A percentile compares a stretch with the other conserved stretches of the same genome.
phyloP scores from a whole-genome alignment of 208 protist species.

The Strigomonas galati region DNA sequence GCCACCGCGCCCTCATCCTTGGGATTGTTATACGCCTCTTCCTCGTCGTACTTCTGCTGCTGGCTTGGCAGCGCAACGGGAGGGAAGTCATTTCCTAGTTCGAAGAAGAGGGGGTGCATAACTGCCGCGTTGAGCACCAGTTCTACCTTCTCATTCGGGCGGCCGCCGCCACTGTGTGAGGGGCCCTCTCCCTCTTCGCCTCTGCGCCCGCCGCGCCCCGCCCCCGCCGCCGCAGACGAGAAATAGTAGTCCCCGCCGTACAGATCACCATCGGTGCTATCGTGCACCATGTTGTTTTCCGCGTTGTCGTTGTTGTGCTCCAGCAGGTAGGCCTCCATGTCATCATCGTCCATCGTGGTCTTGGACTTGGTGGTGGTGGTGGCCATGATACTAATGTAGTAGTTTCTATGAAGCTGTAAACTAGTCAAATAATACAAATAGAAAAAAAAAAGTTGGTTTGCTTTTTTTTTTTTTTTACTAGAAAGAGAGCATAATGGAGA shows the following conservation, averaged over 20 bases:
- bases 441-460: constrained; percentile 9
- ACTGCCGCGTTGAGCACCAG: constrained; percentile 23
- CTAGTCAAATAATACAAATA: constrained; percentile 1
- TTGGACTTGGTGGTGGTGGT: background rate
- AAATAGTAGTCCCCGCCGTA: constrained; percentile 74
- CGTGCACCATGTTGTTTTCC: no score
- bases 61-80: background rate
- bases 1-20: background rate
- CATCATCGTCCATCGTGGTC: no score
- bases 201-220: background rate
- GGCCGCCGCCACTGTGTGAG: background rate
- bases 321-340: no score
- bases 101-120: constrained; percentile 62
- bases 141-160: constrained; percentile 18
- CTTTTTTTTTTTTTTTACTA: constrained; percentile 17
- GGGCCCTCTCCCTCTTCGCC: background rate
- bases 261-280: no score
- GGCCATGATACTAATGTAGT: background rate
- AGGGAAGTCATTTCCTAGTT: constrained; percentile 62
- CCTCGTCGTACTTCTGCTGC: constrained; percentile 10
- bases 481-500: background rate
- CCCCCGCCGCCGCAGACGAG: background rate
- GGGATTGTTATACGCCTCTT: constrained; percentile 7
- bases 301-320: no score
- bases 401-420: background rate